These are phyloP conservation scores for Cyclotella kingstonii DNA, from an alignment of 108 stramenopile species.

Conservation along the genomic window DNA sequence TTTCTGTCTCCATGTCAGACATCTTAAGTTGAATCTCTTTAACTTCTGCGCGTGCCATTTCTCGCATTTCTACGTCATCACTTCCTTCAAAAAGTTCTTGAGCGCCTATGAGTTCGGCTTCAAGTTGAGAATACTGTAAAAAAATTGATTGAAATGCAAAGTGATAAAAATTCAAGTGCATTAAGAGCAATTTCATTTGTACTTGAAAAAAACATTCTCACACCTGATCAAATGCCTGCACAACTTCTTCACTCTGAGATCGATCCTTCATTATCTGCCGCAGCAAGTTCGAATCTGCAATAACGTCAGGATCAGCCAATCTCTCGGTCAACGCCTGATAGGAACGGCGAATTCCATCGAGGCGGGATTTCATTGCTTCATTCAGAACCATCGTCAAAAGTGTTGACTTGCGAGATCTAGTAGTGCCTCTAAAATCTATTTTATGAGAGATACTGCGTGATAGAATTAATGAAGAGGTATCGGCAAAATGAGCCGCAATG, in stretches of 20 bases:
- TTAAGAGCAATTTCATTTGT: not conserved
- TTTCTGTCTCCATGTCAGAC: slow-evolving; percentile 60
- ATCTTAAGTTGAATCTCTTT: slow-evolving; percentile 70
- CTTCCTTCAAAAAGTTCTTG: slow-evolving; percentile 81
- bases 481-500: not conserved
- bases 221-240: slow-evolving; percentile 65
- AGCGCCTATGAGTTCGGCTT: slow-evolving; percentile 66
- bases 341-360: slow-evolving; percentile 73
- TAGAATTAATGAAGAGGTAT: slow-evolving; percentile 3
- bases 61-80: slow-evolving; percentile 81
- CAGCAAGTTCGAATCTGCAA: slow-evolving; percentile 69
- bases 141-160: not conserved
- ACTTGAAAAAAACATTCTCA: not conserved
- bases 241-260: slow-evolving; percentile 74
- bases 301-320: slow-evolving; percentile 83
- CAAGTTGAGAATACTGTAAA: slow-evolving; percentile 49
- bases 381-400: slow-evolving; percentile 49
- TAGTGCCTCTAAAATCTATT: not conserved
- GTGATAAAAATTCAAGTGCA: not conserved
- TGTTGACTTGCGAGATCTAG: not conserved
- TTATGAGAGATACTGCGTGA: not conserved
- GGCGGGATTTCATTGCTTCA: slow-evolving; percentile 57
- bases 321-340: slow-evolving; percentile 79
- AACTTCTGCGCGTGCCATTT: slow-evolving; percentile 83
- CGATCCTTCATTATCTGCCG: slow-evolving; percentile 79